A percentile compares a stretch with the other conserved stretches of the same genome.
These are phyloP conservation scores for Mycocentrospora acerina DNA, from an alignment of 2,329 filamentous ascomycete genomes.

Conservation along the genomic window DNA sequence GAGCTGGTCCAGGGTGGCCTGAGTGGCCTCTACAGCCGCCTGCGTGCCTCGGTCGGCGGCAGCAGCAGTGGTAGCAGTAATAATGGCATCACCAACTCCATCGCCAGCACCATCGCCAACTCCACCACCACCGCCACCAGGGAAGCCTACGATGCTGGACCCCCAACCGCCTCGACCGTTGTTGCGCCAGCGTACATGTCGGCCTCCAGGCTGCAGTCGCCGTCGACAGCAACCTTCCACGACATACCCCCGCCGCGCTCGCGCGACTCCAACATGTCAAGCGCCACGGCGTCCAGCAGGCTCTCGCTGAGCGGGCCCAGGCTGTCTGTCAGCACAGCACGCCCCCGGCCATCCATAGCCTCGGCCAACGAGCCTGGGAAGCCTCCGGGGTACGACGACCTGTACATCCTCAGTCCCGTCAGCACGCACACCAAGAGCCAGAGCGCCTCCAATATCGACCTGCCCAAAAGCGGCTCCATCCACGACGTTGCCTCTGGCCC, in stretches of 20 bases:
- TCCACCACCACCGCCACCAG: conserved; percentile 12
- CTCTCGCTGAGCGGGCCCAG: conserved; percentile 36
- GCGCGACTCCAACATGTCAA: conserved; percentile 37
- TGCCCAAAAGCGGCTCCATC: conserved; percentile 16
- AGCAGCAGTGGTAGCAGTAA: conserved; percentile 55
- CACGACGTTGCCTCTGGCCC: conserved; percentile 15
- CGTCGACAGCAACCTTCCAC: conserved; percentile 38
- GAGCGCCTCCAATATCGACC: conserved; percentile 20
- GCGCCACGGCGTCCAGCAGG: conserved; percentile 28
- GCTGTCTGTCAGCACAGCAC: conserved; percentile 26
- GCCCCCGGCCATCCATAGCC: conserved; percentile 31
- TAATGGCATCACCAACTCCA: conserved; percentile 28
- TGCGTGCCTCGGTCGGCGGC: conserved; percentile 79
- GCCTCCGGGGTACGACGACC: conserved; percentile 26
- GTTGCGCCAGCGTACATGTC: conserved; percentile 38
- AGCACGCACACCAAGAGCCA: conserved; percentile 25
- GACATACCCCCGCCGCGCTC: conserved; percentile 35
- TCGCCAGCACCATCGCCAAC: conserved; percentile 19
- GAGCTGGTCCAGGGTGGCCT: conserved; percentile 83
- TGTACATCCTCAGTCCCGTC: conserved; percentile 26
- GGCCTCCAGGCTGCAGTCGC: conserved; percentile 42
- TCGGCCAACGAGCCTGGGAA: conserved; percentile 23
- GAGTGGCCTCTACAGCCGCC: conserved; percentile 82
- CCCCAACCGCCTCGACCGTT: conserved; percentile 39
- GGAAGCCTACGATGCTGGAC: conserved; percentile 29